These are phyloP conservation scores for Exophiala mesophila DNA, from an alignment of 2,329 filamentous ascomycete genomes.

Conservation along the genomic window DNA sequence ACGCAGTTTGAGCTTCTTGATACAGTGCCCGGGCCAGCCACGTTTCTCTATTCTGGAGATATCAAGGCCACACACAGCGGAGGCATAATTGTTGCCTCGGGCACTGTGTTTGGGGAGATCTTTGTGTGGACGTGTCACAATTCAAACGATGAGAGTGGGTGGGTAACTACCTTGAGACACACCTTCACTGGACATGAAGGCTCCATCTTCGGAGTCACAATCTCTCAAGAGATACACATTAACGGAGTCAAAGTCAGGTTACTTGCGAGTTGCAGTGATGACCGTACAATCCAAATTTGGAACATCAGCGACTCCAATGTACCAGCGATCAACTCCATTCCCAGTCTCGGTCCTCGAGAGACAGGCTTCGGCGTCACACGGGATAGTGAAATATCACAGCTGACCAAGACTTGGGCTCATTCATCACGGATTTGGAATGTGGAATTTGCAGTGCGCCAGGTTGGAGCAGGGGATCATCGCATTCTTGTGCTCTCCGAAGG, in stretches of 20 bases:
- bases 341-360: slow-evolving; percentile 37
- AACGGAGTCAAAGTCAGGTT: slow-evolving; percentile 49
- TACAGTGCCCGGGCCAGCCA: slow-evolving; percentile 56
- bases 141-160: slow-evolving; percentile 17
- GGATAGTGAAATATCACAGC: slow-evolving; percentile 29
- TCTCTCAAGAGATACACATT: slow-evolving; percentile 56
- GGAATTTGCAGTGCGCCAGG: slow-evolving; percentile 51
- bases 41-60: slow-evolving; percentile 82
- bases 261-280: slow-evolving; percentile 91
- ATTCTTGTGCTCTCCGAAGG: slow-evolving; percentile 69
- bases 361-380: slow-evolving; percentile 58
- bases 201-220: slow-evolving; percentile 83
- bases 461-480: slow-evolving; percentile 22
- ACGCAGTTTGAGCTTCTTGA: slow-evolving; percentile 32
- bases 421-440: slow-evolving; percentile 85
- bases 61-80: slow-evolving; percentile 57
- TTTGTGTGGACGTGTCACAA: slow-evolving; percentile 72
- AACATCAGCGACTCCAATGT: slow-evolving; percentile 61
- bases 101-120: slow-evolving; percentile 92
- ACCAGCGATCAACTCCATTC: background rate
- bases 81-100: slow-evolving; percentile 71
- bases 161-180: slow-evolving; percentile 45
- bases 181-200: slow-evolving; percentile 73
- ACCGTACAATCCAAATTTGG: slow-evolving; percentile 85
- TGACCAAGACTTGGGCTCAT: slow-evolving; percentile 76